These are phyloP conservation scores for Potentilla sterilis DNA, from an alignment of 306 rosid species.

Conservation along the genomic window DNA sequence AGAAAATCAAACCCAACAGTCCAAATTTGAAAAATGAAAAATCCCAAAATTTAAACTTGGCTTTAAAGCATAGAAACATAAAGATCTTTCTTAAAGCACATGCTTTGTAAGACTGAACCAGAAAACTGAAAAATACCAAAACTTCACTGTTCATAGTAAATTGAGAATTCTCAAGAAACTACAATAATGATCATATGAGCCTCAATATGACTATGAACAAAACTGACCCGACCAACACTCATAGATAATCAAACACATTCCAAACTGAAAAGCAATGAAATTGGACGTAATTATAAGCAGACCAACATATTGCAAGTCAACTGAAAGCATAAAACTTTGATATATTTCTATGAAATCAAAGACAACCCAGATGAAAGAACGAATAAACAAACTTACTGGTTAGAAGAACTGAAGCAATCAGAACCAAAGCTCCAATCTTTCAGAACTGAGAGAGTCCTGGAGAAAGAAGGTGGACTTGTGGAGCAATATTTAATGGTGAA, in stretches of 20 bases:
- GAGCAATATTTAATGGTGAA: background rate
- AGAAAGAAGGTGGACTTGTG: background rate
- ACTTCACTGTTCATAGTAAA: background rate
- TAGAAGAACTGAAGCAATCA: slow-evolving; percentile 8
- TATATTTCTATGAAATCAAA: slow-evolving; percentile 3
- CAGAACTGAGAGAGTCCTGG: background rate
- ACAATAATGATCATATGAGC: background rate
- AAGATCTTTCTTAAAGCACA: background rate
- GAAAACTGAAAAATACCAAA: slow-evolving; percentile 9
- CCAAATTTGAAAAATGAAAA: background rate
- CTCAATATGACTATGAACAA: background rate
- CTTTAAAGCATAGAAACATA: slow-evolving; percentile 7
- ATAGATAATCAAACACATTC: background rate
- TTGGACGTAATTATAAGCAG: background rate
- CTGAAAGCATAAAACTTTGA: background rate
- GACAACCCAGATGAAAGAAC: slow-evolving; percentile 29
- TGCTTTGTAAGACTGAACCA: background rate
- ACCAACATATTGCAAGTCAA: background rate
- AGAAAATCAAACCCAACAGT: slow-evolving; percentile 15
- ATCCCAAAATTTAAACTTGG: background rate
- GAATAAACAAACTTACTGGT: slow-evolving; percentile 22
- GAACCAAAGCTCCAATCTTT: slow-evolving; percentile 13
- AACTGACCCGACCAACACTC: background rate
- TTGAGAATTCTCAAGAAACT: background rate
- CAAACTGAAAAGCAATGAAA: slow-evolving; percentile 9